phyloP scores from a whole-genome alignment of 495 filamentous ascomycete genomes.

The Aspergillus sclerotiicarbonarius region DNA sequence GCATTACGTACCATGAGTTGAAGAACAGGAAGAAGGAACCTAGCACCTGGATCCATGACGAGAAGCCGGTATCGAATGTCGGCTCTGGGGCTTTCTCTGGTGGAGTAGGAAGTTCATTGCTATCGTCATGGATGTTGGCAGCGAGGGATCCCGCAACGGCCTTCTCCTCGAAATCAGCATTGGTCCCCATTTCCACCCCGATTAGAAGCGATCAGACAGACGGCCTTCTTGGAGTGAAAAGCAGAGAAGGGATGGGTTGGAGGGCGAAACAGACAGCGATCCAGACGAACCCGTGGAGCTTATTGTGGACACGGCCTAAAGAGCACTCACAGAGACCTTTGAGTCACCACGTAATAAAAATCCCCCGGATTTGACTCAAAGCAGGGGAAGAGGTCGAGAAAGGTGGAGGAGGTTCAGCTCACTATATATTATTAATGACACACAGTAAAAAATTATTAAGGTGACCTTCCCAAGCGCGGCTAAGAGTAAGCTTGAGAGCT shows the following conservation, averaged over 20 bases:
- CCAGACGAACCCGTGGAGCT: neutral
- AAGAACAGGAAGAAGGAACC: constrained; percentile 57
- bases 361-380: neutral
- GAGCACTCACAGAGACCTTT: neutral
- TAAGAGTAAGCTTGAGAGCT: constrained; percentile 18
- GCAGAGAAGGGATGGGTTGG: neutral
- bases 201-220: neutral
- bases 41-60: constrained; percentile 53
- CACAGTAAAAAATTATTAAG: neutral
- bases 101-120: constrained; percentile 14
- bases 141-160: neutral
- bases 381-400: neutral
- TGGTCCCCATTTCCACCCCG: constrained; percentile 18
- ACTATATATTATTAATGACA: constrained; percentile 4
- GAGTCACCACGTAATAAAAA: neutral
- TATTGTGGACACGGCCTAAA: neutral
- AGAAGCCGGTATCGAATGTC: constrained; percentile 40
- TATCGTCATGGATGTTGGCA: constrained; percentile 17
- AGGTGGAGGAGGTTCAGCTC: neutral
- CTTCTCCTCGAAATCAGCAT: constrained; percentile 14
- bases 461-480: neutral
- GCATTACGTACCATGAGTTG: constrained; percentile 54
- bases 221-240: neutral
- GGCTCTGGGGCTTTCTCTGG: constrained; percentile 29
- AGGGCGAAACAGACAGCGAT: constrained; percentile 6